Evolutionary conservation across 1,284 basidiomycete genomes (phyloP).

Genomic region (Ceratobasidium sp.): DNA sequence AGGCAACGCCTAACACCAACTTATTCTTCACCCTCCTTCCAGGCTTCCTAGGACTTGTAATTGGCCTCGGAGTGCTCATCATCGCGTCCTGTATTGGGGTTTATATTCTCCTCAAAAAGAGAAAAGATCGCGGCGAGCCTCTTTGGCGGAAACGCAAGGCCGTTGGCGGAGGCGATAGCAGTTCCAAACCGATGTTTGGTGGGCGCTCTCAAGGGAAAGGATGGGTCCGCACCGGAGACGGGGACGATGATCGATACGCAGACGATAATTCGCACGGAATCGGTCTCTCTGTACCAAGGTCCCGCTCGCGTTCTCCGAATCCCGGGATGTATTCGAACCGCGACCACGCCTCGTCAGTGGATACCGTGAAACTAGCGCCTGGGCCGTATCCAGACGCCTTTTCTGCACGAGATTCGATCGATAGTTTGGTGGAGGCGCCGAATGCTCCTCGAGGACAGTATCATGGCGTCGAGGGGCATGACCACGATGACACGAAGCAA

Average conservation of each 20-base stretch:
- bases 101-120: slow-evolving; percentile 42
- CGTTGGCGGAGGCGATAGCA: slow-evolving; percentile 1
- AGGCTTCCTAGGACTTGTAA: slow-evolving; percentile 45
- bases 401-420: slow-evolving; percentile 41
- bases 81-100: slow-evolving; percentile 42
- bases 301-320: slow-evolving; percentile 41
- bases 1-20: neutral
- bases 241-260: slow-evolving; percentile 28
- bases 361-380: slow-evolving; percentile 28
- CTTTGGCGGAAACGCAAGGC: slow-evolving; percentile 37
- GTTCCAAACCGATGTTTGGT: slow-evolving; percentile 31
- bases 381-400: slow-evolving; percentile 45
- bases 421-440: slow-evolving; percentile 44
- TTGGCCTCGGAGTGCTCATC: slow-evolving; percentile 45
- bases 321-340: slow-evolving; percentile 33
- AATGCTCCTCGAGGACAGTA: slow-evolving; percentile 19
- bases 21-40: neutral
- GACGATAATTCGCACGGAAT: slow-evolving; percentile 32
- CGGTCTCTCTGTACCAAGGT: slow-evolving; percentile 38
- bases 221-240: slow-evolving; percentile 42
- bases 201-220: slow-evolving; percentile 10
- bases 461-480: slow-evolving; percentile 21
- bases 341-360: slow-evolving; percentile 24
- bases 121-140: slow-evolving; percentile 42
- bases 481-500: slow-evolving; percentile 30